Conservation (phyloP, 2,329 filamentous ascomycete genomes). For the Biscogniauxia marginata region DNA sequence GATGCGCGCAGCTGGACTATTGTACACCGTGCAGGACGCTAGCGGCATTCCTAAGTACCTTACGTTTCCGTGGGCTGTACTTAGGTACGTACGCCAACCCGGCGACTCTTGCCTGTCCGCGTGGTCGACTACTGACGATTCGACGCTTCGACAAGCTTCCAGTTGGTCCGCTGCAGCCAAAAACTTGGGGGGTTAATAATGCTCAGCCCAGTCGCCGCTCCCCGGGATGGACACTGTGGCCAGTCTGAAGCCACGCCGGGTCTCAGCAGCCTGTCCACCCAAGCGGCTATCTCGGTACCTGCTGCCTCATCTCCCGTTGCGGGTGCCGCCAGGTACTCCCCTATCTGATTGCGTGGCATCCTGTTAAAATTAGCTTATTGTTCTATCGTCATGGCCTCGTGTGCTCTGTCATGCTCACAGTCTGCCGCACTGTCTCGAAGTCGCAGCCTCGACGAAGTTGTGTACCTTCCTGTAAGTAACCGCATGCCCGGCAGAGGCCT, state of each 20-base stretch:
- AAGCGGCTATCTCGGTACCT: constrained; percentile 19
- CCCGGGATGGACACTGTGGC: constrained; percentile 10
- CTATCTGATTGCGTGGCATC: constrained; percentile 24
- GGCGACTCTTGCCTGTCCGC: constrained; percentile 21
- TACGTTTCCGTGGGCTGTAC: background rate
- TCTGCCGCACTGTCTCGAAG: constrained; percentile 16
- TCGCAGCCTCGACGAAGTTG: background rate
- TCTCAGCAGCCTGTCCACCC: constrained; percentile 6
- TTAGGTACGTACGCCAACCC: background rate
- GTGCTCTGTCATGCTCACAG: constrained; percentile 24
- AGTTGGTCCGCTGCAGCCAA: too few relatives aligned
- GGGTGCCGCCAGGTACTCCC: constrained; percentile 11
- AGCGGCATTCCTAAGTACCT: constrained; percentile 22
- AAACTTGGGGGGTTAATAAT: too few relatives aligned
- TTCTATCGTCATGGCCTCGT: constrained; percentile 21
- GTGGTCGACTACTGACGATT: constrained; percentile 19
- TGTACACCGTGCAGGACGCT: constrained; percentile 29
- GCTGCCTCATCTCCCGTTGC: constrained; percentile 12
- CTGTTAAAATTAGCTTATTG: constrained; percentile 13
- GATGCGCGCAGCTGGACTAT: constrained; percentile 21
- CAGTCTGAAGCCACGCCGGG: constrained; percentile 12
- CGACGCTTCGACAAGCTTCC: constrained; percentile 22
- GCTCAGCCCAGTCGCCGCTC: constrained; percentile 4
- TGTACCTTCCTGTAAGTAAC: too few relatives aligned
- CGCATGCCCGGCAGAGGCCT: background rate